Conservation (phyloP, 108 stramenopile species). For the Cyclotella kingstonii region DNA sequence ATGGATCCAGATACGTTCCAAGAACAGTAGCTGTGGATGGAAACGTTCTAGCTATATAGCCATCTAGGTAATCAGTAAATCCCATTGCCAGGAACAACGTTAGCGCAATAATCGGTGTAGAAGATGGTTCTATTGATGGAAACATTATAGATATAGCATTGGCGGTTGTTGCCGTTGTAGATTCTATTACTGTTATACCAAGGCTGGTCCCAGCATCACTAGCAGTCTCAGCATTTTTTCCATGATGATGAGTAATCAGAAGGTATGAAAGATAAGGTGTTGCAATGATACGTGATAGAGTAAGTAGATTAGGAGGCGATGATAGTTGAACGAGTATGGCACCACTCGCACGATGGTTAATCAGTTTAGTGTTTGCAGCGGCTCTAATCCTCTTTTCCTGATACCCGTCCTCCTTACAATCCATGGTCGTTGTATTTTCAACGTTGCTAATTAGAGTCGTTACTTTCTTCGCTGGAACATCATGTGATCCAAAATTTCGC, state of each 20-base stretch:
- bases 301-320: conserved; percentile 76
- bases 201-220: conserved; percentile 1
- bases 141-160: conserved; percentile 5
- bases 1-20: conserved; percentile 83
- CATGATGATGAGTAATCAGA: conserved; percentile 55
- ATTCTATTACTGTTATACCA: conserved; percentile 1
- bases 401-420: not conserved
- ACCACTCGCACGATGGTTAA: conserved; percentile 29
- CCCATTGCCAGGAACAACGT: conserved; percentile 49
- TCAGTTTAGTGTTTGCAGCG: not conserved
- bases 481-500: too few species aligned
- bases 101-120: conserved; percentile 26
- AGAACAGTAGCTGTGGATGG: conserved; percentile 58
- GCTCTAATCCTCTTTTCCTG: not conserved
- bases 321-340: conserved; percentile 52
- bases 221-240: conserved; percentile 41
- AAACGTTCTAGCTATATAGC: conserved; percentile 74
- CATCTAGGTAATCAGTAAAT: conserved; percentile 77
- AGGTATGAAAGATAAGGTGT: conserved; percentile 75
- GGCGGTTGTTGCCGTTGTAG: conserved; percentile 3
- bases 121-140: conserved; percentile 20
- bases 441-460: too few species aligned
- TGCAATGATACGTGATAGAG: conserved; percentile 63
- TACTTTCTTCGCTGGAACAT: too few species aligned
- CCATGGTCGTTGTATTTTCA: too few species aligned